Evolutionary conservation across 1,284 basidiomycete genomes (phyloP).

Genomic region (Ustilago cynodontis): DNA sequence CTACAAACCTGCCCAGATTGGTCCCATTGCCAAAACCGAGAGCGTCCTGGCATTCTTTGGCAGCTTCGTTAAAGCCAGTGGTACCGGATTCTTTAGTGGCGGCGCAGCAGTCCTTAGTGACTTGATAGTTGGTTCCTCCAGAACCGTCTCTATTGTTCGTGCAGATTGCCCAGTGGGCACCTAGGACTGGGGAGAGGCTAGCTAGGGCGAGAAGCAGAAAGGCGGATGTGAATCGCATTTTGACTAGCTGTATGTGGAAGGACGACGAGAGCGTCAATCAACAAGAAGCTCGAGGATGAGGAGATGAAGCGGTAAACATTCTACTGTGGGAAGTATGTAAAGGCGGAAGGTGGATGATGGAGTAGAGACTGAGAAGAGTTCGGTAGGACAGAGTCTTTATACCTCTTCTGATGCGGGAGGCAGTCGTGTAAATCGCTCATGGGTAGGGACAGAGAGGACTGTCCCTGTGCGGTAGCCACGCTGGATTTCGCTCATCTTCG

Average conservation of each 20-base stretch:
- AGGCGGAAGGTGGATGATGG: too few relatives aligned
- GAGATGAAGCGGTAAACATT: too few relatives aligned
- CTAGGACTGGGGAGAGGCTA: neutral
- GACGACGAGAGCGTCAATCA: too few relatives aligned
- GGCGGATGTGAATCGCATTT: neutral
- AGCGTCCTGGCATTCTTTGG: neutral
- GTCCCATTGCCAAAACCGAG: slow-evolving; percentile 8
- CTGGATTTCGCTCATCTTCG: too few relatives aligned
- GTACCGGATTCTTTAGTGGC: neutral
- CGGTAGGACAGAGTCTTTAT: too few relatives aligned
- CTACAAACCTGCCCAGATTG: slow-evolving; percentile 14
- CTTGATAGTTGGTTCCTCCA: neutral
- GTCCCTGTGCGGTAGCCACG: too few relatives aligned
- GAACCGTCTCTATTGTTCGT: neutral
- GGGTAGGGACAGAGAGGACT: too few relatives aligned
- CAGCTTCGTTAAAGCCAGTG: neutral
- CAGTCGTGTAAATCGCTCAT: too few relatives aligned
- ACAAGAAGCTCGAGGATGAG: too few relatives aligned
- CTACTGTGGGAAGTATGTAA: too few relatives aligned
- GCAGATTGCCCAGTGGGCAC: neutral
- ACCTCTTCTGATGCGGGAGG: too few relatives aligned
- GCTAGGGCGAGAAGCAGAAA: neutral
- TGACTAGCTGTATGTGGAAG: neutral
- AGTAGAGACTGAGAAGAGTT: too few relatives aligned
- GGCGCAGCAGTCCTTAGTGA: slow-evolving; percentile 1